These are phyloP conservation scores for Curvularia spicifera DNA, from an alignment of 2,329 filamentous ascomycete species.

Conservation along the genomic window DNA sequence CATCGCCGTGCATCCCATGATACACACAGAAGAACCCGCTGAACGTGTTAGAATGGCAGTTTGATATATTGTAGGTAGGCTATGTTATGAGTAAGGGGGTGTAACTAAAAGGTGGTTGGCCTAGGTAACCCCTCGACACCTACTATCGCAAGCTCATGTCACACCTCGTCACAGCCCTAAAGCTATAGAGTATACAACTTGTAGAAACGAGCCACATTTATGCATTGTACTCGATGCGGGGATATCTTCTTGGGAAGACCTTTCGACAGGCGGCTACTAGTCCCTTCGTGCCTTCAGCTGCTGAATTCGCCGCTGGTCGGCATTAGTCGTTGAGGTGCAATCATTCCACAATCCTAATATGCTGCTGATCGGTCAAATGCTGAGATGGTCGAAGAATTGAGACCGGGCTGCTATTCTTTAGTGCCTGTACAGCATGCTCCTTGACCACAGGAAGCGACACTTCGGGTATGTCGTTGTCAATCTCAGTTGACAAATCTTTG, in stretches of 20 bases:
- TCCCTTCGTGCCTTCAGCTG: neutral
- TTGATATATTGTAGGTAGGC: neutral
- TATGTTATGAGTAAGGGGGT: neutral
- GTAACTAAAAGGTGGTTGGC: neutral
- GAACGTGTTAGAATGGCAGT: neutral
- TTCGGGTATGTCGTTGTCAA: constrained; percentile 4
- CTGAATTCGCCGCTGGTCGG: neutral
- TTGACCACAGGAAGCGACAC: constrained; percentile 12
- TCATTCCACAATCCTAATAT: constrained; percentile 31
- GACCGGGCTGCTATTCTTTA: constrained; percentile 13
- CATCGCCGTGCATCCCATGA: neutral
- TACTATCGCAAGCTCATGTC: neutral
- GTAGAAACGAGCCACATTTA: neutral
- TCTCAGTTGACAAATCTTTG: constrained; percentile 1
- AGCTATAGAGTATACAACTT: neutral
- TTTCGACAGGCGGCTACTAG: neutral
- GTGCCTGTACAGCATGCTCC: constrained; percentile 18
- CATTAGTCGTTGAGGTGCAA: neutral
- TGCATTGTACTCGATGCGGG: neutral
- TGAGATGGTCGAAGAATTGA: constrained; percentile 16
- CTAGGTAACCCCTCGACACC: neutral
- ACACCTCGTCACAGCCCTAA: neutral
- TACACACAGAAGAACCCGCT: neutral
- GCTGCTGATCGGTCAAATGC: constrained; percentile 5
- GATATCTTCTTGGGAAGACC: neutral